Evolutionary conservation across 257 asterid species (phyloP).

Genomic region (Paraleonurus japonicus): DNA sequence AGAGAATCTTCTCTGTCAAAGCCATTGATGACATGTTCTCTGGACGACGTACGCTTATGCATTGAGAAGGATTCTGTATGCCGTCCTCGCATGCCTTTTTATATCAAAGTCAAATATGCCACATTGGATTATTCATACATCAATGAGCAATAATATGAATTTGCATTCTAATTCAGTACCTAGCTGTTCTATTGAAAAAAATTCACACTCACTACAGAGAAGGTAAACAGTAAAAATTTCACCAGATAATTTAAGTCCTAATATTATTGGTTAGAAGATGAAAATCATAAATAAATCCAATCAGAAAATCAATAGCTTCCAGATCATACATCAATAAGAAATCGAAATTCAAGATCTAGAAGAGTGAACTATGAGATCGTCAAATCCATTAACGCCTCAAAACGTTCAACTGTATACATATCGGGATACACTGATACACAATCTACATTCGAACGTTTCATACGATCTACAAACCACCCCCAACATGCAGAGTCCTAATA

Average conservation of each 20-base stretch:
- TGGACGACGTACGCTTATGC: conserved; percentile 68
- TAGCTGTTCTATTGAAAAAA: not conserved
- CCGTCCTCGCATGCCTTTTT: conserved; percentile 50
- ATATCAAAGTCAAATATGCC: conserved; percentile 32
- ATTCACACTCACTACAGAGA: not conserved
- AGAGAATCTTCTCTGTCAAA: conserved; percentile 40
- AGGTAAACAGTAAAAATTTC: not conserved
- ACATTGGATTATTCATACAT: conserved; percentile 21
- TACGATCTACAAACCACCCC: not conserved
- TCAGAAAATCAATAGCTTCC: conserved; percentile 10
- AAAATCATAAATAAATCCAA: not conserved
- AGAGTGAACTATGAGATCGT: not conserved
- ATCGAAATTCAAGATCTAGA: conserved; percentile 8
- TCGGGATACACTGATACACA: not conserved
- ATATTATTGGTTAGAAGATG: not conserved
- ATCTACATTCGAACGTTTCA: conserved; percentile 8
- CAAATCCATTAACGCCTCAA: not conserved
- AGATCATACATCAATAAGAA: conserved; percentile 7
- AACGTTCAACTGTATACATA: not conserved
- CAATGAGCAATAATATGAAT: not conserved
- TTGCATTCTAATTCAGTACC: not conserved
- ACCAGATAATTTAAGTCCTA: conserved; percentile 1
- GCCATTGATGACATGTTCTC: conserved; percentile 50
- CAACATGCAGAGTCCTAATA: conserved; percentile 23
- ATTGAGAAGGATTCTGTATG: conserved; percentile 43